These are phyloP conservation scores for Pontederia paniculata DNA, from an alignment of 176 grass and related monocot species.

Conservation along the genomic window DNA sequence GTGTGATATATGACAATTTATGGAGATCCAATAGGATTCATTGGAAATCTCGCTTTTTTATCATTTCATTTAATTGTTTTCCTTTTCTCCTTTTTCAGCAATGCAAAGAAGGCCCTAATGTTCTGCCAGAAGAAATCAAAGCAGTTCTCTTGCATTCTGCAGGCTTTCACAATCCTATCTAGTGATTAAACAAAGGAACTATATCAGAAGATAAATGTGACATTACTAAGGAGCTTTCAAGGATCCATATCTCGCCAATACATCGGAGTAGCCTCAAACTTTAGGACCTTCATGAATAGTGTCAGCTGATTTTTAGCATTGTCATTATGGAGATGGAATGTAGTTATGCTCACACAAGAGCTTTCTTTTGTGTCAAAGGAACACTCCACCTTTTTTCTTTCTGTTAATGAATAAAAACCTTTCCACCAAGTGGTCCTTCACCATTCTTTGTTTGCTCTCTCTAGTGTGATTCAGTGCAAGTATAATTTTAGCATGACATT, in stretches of 20 bases:
- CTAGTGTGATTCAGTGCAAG: no score
- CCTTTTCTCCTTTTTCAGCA: constrained; percentile 32
- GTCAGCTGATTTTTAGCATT: no score
- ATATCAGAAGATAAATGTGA: background rate
- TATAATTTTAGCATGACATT: no score
- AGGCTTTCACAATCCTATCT: constrained; percentile 35
- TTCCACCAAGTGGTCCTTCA: no score
- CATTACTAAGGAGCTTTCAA: background rate
- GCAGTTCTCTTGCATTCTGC: constrained; percentile 51
- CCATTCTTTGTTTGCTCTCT: no score
- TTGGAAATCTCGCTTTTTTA: background rate
- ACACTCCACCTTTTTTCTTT: no score
- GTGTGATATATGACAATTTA: background rate
- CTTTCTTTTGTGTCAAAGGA: no score
- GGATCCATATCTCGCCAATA: background rate
- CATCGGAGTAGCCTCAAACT: no score
- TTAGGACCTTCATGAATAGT: no score
- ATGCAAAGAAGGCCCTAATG: constrained; percentile 37
- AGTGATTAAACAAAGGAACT: background rate
- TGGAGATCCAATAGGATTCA: background rate
- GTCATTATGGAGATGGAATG: no score
- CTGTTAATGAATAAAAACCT: no score
- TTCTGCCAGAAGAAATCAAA: constrained; percentile 69
- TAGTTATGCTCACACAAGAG: no score
- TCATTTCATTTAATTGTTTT: constrained; percentile 4